Evolutionary conservation across 2,329 filamentous ascomycete genomes (phyloP).

Genomic region (Coniochaeta sp.): DNA sequence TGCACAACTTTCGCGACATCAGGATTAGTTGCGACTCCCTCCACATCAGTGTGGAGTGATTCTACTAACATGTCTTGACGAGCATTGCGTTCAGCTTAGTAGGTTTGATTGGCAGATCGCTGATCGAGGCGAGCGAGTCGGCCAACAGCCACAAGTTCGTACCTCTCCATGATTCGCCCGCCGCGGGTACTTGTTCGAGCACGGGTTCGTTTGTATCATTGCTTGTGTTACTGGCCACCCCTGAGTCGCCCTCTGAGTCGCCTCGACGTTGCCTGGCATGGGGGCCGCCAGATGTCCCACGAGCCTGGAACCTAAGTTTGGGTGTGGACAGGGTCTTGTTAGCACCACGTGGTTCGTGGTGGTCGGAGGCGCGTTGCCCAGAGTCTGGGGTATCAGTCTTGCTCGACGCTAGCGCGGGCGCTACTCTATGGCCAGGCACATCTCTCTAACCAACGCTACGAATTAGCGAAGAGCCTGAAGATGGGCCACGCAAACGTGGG

Average conservation of each 20-base stretch:
- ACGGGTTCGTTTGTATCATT: background rate
- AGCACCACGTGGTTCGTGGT: background rate
- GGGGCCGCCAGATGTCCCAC: background rate
- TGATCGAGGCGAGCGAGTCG: background rate
- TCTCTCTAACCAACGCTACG: background rate
- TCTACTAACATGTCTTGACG: conserved; percentile 33
- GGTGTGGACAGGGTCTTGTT: background rate
- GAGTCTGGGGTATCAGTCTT: background rate
- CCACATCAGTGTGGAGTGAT: too few species aligned
- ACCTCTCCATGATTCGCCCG: background rate
- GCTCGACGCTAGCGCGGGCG: background rate
- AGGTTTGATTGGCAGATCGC: conserved; percentile 6
- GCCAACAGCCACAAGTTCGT: background rate
- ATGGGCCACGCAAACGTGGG: background rate
- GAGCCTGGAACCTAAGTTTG: background rate
- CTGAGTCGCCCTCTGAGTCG: background rate
- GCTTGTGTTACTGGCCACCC: background rate
- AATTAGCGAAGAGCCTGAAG: background rate
- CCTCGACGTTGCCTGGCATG: background rate
- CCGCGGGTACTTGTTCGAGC: background rate
- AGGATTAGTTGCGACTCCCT: background rate
- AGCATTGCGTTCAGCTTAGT: conserved; percentile 38
- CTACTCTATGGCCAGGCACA: background rate
- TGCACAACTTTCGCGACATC: conserved; percentile 31
- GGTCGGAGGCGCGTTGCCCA: background rate